Evolutionary conservation across 1,284 basidiomycete species (phyloP).

Genomic region (Bjerkandera adusta): DNA sequence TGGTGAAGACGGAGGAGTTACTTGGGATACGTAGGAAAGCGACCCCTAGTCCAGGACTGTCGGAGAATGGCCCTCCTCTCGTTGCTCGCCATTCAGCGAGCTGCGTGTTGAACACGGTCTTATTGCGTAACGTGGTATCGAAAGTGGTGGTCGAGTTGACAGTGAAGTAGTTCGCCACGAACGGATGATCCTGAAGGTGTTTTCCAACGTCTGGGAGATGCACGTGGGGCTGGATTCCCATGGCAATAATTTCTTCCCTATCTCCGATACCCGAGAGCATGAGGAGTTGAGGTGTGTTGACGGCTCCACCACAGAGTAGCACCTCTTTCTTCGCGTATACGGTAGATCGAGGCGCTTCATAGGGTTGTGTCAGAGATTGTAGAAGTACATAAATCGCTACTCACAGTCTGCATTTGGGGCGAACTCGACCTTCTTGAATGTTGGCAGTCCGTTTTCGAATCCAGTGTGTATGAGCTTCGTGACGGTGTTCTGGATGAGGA

Average conservation of each 20-base stretch:
- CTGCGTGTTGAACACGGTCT: not conserved
- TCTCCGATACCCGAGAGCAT: constrained; percentile 37
- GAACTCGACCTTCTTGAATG: constrained; percentile 33
- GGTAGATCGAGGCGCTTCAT: constrained; percentile 11
- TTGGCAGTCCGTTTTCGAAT: constrained; percentile 15
- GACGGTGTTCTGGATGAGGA: constrained; percentile 38
- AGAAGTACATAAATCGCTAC: too few relatives aligned
- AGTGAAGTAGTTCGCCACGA: not conserved
- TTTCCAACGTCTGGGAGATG: constrained; percentile 42
- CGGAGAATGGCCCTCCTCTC: constrained; percentile 15
- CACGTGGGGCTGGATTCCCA: constrained; percentile 33
- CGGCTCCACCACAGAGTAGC: constrained; percentile 15
- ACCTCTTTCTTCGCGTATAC: constrained; percentile 24
- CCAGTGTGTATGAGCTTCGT: constrained; percentile 32
- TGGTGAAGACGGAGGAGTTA: constrained; percentile 9
- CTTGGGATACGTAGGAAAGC: constrained; percentile 26
- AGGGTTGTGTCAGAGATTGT: not conserved
- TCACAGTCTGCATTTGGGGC: constrained; percentile 19
- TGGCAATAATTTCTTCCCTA: constrained; percentile 27
- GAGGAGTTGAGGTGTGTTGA: constrained; percentile 33
- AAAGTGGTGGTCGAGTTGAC: constrained; percentile 1
- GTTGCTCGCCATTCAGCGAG: constrained; percentile 8
- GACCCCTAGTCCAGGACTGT: constrained; percentile 19
- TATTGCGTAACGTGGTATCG: not conserved
- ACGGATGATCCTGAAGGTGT: constrained; percentile 36